Evolutionary conservation across 352 stramenopile species (phyloP).

Genomic region (Hyaloperonospora brassicae): DNA sequence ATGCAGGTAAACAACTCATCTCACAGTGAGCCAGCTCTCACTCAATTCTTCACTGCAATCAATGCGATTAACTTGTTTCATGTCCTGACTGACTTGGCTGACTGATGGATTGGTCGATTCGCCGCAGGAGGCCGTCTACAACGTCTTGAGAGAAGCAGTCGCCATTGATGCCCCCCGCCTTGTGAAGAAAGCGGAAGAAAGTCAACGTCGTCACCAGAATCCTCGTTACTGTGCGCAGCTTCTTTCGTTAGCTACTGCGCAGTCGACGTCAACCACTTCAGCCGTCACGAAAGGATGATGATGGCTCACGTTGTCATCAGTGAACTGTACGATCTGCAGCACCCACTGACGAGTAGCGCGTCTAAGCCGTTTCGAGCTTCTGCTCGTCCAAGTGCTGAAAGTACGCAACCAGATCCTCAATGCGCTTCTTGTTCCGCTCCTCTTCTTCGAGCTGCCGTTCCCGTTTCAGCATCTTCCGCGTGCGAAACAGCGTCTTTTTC

Average conservation of each 20-base stretch:
- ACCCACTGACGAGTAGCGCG: background rate
- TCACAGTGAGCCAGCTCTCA: background rate
- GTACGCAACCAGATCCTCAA: constrained; percentile 52
- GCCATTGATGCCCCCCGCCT: constrained; percentile 48
- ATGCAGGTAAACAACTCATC: constrained; percentile 53
- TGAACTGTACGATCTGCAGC: too few relatives aligned
- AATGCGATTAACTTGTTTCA: background rate
- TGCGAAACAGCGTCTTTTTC: constrained; percentile 37
- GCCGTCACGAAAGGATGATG: background rate
- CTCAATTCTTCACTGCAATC: background rate
- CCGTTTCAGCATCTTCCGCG: constrained; percentile 36
- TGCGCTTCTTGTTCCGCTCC: constrained; percentile 37
- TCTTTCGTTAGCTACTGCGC: constrained; percentile 31
- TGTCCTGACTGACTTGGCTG: constrained; percentile 7
- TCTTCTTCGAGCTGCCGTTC: constrained; percentile 28
- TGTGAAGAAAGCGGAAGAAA: constrained; percentile 69
- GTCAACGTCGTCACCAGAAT: constrained; percentile 60
- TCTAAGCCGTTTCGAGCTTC: constrained; percentile 37
- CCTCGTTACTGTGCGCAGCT: constrained; percentile 70
- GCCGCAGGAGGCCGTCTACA: constrained; percentile 51
- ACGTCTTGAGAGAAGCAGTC: constrained; percentile 61
- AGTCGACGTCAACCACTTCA: constrained; percentile 19
- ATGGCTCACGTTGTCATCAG: constrained; percentile 1
- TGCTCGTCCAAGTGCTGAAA: constrained; percentile 57
- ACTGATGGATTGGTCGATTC: background rate